A percentile compares a stretch with the other conserved stretches of the same genome.
These are phyloP conservation scores for Taphrina wiesneri DNA, from an alignment of 1,139 yeast species.

Conservation along the genomic window DNA sequence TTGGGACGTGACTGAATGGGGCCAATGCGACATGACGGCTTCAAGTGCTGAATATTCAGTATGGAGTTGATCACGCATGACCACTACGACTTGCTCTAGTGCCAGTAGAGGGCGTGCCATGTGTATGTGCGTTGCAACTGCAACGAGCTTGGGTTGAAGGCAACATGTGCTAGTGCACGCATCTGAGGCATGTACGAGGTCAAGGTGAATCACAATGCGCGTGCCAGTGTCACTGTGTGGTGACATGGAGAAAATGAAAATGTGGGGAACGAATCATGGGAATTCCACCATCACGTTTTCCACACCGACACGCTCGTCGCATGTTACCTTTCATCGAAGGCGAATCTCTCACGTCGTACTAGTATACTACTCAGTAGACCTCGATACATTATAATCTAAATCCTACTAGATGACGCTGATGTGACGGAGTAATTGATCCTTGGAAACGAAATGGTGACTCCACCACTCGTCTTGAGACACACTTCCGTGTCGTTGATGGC, in stretches of 20 bases:
- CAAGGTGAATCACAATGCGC: neutral
- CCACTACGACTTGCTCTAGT: neutral
- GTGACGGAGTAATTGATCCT: constrained; percentile 1
- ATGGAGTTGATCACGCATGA: neutral
- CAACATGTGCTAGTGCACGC: neutral
- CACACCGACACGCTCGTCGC: neutral
- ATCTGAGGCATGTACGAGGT: neutral
- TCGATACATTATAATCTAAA: neutral
- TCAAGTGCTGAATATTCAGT: too few relatives aligned
- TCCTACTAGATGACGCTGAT: neutral
- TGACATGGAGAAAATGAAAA: neutral
- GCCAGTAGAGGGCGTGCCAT: neutral
- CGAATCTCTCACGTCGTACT: neutral
- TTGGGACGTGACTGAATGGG: too few relatives aligned
- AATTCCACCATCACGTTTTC: neutral
- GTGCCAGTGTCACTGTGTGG: neutral
- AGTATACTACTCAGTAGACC: neutral
- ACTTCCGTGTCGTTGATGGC: constrained; percentile 12
- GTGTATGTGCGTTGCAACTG: neutral
- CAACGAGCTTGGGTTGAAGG: neutral
- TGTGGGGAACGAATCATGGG: neutral
- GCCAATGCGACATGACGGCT: too few relatives aligned
- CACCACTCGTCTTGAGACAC: neutral
- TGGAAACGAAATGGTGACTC: constrained; percentile 18
- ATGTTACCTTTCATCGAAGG: neutral